Base-by-base conservation (phyloP, 2,329 filamentous ascomycete species). In the Diaporthe sp. region DNA sequence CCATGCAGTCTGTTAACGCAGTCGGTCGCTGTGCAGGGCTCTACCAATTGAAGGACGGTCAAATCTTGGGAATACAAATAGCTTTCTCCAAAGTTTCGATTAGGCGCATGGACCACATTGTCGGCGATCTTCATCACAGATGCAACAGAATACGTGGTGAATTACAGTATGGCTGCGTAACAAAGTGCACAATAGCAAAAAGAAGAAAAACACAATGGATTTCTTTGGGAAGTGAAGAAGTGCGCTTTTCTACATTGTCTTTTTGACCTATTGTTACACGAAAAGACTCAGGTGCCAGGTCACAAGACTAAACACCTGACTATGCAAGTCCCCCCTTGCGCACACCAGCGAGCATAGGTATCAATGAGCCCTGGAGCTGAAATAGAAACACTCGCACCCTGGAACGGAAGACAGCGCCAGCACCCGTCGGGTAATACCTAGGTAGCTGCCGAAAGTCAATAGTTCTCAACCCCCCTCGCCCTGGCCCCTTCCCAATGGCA, bases 1-100 rank as follows among this genome's bases (percentile, higher is more conserved):
- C 2, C 96, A 98, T 84, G 93, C 91, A 53, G 88, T 97, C 76
- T 98, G 96, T 85, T 98, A 91, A 53, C 22, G 57, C 4, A 25
- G 2, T 58, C 42, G 8, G 15, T 44, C 4, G 47, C 44, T 42
- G 6, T 34, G 34, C 53, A 31, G 25, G 57, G n/a, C 42, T 39
- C n/a, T 25, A 37, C 8, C 22, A 15, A 10, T 53, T 34, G 22
- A 31, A 25, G 9, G n/a, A 65, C n/a, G 47, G 51, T 8, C 25
- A 6, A 71, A 28, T 20, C 58, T 55, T 34, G 34, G 47, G 49
- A 37, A 42, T 20, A 12, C n/a, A 39, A 51, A 51, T 25, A n/a
- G 47, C 31, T 70, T 20, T 55, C 25, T 20, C 22, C 47, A 20
- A 31, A 22, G 44, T 51, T 25, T 68, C 4, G 4, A 25, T 17